Conservation (phyloP, 2,329 filamentous ascomycete genomes). For the Ascochyta viciae-villosae region DNA sequence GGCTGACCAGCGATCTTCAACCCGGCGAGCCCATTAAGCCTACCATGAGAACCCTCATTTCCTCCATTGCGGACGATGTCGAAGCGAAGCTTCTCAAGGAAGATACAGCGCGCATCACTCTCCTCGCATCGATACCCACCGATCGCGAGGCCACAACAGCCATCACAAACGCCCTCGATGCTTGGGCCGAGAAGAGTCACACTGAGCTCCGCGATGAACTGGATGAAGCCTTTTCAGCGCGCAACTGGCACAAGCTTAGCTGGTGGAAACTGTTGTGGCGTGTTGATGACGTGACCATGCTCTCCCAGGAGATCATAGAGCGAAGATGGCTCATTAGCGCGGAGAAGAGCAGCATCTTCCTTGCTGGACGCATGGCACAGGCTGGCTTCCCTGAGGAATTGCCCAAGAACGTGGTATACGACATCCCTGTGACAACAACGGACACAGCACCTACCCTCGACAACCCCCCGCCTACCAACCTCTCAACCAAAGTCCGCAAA, state of each 20-base stretch:
- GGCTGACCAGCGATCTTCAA: constrained; percentile 60
- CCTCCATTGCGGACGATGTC: constrained; percentile 68
- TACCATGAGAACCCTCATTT: constrained; percentile 70
- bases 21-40: constrained; percentile 63
- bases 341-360: constrained; percentile 82
- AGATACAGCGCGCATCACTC: constrained; percentile 51
- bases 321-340: constrained; percentile 78
- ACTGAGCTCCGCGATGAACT: constrained; percentile 82
- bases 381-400: constrained; percentile 58
- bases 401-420: constrained; percentile 3
- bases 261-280: constrained; percentile 98
- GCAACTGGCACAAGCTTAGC: constrained; percentile 77
- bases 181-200: constrained; percentile 83
- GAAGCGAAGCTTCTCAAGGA: constrained; percentile 60
- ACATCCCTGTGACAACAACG: constrained; percentile 22
- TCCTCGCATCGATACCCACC: constrained; percentile 45
- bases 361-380: constrained; percentile 77
- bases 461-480: constrained; percentile 23
- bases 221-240: constrained; percentile 77
- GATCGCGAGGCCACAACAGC: constrained; percentile 53
- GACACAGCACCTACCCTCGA: constrained; percentile 29
- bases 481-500: constrained; percentile 36
- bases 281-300: constrained; percentile 87
- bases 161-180: constrained; percentile 67
- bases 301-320: constrained; percentile 78